These are phyloP conservation scores for Dothideomycetes sp. DNA, from an alignment of 2,329 filamentous ascomycete genomes.

Conservation along the genomic window DNA sequence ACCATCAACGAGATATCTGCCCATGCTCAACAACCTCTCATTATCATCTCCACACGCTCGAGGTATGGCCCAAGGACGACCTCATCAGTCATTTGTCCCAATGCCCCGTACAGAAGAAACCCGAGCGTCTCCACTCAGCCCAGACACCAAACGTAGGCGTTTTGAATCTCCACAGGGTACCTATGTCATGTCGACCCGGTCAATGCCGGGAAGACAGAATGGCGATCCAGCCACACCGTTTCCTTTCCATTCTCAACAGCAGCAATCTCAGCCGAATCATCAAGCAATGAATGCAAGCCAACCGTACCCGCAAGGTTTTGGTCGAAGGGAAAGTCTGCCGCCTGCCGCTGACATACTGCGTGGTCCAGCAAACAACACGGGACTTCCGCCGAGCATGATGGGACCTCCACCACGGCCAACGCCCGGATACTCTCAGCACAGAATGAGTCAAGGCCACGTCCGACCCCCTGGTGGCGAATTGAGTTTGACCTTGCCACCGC, in stretches of 20 bases:
- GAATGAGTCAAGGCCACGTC: slow-evolving; percentile 17
- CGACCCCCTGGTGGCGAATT: slow-evolving; percentile 4
- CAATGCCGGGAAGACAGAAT: slow-evolving; percentile 19
- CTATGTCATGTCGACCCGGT: slow-evolving; percentile 27
- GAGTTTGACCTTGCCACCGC: slow-evolving; percentile 39
- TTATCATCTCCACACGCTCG: slow-evolving; percentile 22
- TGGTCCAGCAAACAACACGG: slow-evolving; percentile 21
- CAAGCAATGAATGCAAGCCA: slow-evolving; percentile 30
- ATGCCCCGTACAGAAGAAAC: slow-evolving; percentile 19
- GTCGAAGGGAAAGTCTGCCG: slow-evolving; percentile 31
- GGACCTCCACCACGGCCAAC: slow-evolving; percentile 43
- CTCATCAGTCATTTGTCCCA: slow-evolving; percentile 3
- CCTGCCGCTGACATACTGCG: slow-evolving; percentile 22
- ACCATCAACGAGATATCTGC: slow-evolving; percentile 24
- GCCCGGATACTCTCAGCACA: slow-evolving; percentile 22
- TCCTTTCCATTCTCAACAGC: slow-evolving; percentile 14
- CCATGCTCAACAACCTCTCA: slow-evolving; percentile 22
- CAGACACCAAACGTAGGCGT: slow-evolving; percentile 53
- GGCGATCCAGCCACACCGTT: slow-evolving; percentile 27
- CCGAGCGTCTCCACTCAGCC: slow-evolving; percentile 36
- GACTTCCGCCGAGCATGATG: slow-evolving; percentile 32
- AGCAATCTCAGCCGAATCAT: slow-evolving; percentile 13
- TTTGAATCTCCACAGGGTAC: slow-evolving; percentile 37
- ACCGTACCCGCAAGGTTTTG: slow-evolving; percentile 20
- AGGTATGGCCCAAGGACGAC: slow-evolving; percentile 5